A percentile compares a stretch with the other conserved stretches of the same genome.
These are phyloP conservation scores for Vicia faba DNA, from an alignment of 306 rosid genomes.

Conservation along the genomic window DNA sequence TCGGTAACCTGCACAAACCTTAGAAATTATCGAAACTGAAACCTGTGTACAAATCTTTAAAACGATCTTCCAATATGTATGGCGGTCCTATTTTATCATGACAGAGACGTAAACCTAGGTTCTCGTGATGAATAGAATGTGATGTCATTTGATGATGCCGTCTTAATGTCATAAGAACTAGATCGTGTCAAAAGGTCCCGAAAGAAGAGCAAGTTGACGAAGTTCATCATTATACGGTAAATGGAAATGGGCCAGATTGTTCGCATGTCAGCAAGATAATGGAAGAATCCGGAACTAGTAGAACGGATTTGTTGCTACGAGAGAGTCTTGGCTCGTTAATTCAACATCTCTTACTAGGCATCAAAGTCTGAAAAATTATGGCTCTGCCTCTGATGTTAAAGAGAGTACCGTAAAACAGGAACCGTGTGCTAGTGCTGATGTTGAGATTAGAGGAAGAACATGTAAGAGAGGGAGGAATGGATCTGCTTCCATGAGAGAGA, in stretches of 20 bases:
- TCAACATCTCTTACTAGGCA: too few relatives aligned
- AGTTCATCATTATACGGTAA: constrained; percentile 40
- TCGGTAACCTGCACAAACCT: too few relatives aligned
- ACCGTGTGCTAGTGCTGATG: too few relatives aligned
- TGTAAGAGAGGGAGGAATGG: too few relatives aligned
- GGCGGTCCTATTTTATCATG: constrained; percentile 87
- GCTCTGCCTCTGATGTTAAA: too few relatives aligned
- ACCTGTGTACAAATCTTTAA: too few relatives aligned
- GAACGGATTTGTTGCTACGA: constrained; percentile 38
- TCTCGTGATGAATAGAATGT: constrained; percentile 55
- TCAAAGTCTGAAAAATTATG: too few relatives aligned
- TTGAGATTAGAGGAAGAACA: too few relatives aligned
- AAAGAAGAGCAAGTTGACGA: constrained; percentile 58
- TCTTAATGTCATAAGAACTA: constrained; percentile 75
- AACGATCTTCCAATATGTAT: constrained; percentile 66
- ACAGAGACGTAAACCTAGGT: constrained; percentile 51
- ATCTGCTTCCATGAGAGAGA: too few relatives aligned
- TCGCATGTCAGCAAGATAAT: constrained; percentile 51
- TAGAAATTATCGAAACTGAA: too few relatives aligned
- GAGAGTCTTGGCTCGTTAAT: constrained; percentile 50
- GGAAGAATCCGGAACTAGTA: constrained; percentile 59
- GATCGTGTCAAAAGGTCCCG: constrained; percentile 72
- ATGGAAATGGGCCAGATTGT: constrained; percentile 44
- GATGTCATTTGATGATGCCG: constrained; percentile 90
- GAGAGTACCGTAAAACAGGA: too few relatives aligned